Base-by-base conservation (phyloP, 768 basidiomycete species). In the Xerocomellus chrysenteron region DNA sequence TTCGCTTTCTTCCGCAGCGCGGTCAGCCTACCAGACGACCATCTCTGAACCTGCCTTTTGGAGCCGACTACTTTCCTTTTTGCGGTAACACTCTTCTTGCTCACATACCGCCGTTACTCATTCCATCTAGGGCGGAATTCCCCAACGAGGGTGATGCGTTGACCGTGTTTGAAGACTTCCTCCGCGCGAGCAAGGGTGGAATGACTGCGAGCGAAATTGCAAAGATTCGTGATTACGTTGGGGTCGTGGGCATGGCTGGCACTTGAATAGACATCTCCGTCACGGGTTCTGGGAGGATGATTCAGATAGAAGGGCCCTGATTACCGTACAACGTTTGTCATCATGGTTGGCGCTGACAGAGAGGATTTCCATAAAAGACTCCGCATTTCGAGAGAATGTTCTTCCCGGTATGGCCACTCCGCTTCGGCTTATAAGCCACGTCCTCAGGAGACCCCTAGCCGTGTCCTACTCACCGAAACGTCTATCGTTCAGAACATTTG, bases 171-270 rank as follows among this genome's bases (percentile, higher is more conserved):
- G 95, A 98, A 73, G 85, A 87, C 53, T 96, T 93, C 74, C 80
- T 98, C 61, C 76, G 84, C 19, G 89, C 87, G 0, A 86, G 85
- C 70, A 95, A 95, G 68, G 87, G 84, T 8, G 81, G 80, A 28
- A 78, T 99, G 65, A 90, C 84, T 17, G 85, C 92, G 0, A 85
- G 79, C 57, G 92, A 98, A 68, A 92, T 97, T 54, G 96, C 96
- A 14, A 90, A 83, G 77, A 94, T 98, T 64, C 82, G 96, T 47
- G 96, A 98, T 69, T 78, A 80, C 21, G 89, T 94, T 17, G 94
- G 94, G 5, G 81, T 96, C 26, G 79, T 85, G 41, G 94, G 94
- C 30, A 94, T 95, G 93, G 90, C 86, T 21, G 93, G 93, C 13
- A 86, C 82, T 51, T 92, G 68, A 52, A 16, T 32, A 19, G 33